Conservation (phyloP, 495 filamentous ascomycete genomes). For the Hypoxylon lenormandii region DNA sequence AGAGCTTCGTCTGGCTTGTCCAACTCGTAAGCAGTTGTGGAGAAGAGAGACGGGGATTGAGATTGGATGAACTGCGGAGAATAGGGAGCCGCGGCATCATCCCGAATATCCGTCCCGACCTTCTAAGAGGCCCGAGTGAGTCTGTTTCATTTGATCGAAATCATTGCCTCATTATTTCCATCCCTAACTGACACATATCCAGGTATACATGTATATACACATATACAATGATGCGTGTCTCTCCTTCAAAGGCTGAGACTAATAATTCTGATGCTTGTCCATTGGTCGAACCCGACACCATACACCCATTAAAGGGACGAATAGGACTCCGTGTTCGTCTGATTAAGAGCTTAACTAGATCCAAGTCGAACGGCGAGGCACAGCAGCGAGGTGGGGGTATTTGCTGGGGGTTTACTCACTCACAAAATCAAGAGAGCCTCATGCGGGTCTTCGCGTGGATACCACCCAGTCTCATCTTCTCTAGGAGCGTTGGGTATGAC, state of each 20-base stretch:
- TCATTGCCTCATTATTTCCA: too few species aligned
- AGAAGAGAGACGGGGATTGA: slow-evolving; percentile 11
- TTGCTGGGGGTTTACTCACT: slow-evolving; percentile 8
- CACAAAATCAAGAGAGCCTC: slow-evolving; percentile 38
- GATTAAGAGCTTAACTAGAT: neutral
- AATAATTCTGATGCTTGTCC: neutral
- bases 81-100: slow-evolving; percentile 21
- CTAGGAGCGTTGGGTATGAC: slow-evolving; percentile 21
- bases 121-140: neutral
- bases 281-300: slow-evolving; percentile 2
- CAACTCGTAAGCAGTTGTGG: slow-evolving; percentile 22
- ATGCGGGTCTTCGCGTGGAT: slow-evolving; percentile 27
- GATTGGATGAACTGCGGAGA: slow-evolving; percentile 28
- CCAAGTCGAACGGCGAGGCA: slow-evolving; percentile 4
- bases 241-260: slow-evolving; percentile 21
- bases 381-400: slow-evolving; percentile 14
- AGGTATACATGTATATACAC: neutral
- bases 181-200: neutral
- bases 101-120: slow-evolving; percentile 29
- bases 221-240: slow-evolving; percentile 31
- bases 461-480: slow-evolving; percentile 10
- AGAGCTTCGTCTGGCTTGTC: slow-evolving; percentile 1
- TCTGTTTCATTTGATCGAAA: neutral
- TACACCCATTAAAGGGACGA: neutral
- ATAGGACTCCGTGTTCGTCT: neutral